Percentiles rank a stretch among this genome's conserved stretches.
Evolutionary conservation across 768 basidiomycete genomes (phyloP).

Genomic region (Rhodotorula graminis): DNA sequence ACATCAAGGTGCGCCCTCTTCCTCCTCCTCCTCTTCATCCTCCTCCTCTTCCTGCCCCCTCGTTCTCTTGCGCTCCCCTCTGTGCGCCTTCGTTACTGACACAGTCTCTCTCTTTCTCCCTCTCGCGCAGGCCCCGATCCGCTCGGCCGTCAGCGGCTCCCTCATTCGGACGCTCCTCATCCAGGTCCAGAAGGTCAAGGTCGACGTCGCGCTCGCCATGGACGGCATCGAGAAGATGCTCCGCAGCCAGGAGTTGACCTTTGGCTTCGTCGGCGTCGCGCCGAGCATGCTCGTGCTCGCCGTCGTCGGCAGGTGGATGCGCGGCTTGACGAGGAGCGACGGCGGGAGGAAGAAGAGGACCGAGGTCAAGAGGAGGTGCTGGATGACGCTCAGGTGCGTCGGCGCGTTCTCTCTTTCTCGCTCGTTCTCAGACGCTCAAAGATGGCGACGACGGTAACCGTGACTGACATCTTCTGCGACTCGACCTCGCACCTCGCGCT

Average conservation of each 20-base stretch:
- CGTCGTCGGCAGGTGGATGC: conserved; percentile 56
- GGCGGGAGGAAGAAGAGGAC: conserved; percentile 57
- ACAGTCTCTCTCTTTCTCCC: too few relatives aligned
- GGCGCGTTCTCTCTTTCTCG: conserved; percentile 48
- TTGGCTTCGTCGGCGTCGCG: conserved; percentile 93
- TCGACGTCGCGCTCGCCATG: conserved; percentile 85
- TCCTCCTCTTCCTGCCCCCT: background rate
- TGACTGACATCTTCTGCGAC: background rate
- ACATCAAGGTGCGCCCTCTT: conserved; percentile 59
- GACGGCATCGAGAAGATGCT: conserved; percentile 88
- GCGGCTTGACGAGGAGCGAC: conserved; percentile 55
- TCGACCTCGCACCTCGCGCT: background rate
- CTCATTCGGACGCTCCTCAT: conserved; percentile 79
- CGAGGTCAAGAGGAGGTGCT: conserved; percentile 56
- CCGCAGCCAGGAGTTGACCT: conserved; percentile 58
- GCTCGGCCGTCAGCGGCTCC: conserved; percentile 71
- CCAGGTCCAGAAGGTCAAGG: conserved; percentile 94
- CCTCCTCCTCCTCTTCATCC: background rate
- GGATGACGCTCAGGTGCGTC: conserved; percentile 63
- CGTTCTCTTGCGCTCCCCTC: too few relatives aligned
- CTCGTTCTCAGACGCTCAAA: background rate
- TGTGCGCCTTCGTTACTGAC: too few relatives aligned
- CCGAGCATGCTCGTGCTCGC: conserved; percentile 80
- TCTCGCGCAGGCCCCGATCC: conserved; percentile 57
- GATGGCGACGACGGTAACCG: too few relatives aligned